A percentile compares a stretch with the other conserved stretches of the same genome.
phyloP scores from a whole-genome alignment of 1,284 basidiomycete species.

The Cutaneotrichosporon sp. region DNA sequence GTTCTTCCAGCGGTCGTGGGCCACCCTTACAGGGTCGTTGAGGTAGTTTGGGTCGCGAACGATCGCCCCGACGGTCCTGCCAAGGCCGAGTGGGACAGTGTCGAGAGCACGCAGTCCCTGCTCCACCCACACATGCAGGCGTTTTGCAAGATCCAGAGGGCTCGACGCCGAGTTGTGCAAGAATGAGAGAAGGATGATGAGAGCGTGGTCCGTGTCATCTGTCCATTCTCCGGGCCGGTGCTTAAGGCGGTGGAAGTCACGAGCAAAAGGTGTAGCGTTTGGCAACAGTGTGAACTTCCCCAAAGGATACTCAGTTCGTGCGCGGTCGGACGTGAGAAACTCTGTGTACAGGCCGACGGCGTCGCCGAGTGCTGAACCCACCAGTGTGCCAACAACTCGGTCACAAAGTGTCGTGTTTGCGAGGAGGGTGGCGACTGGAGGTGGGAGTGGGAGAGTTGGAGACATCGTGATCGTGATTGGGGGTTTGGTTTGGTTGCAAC shows the following conservation, averaged over 20 bases:
- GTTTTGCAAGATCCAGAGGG: slow-evolving; percentile 4
- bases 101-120: slow-evolving; percentile 15
- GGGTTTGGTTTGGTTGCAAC: too few species aligned
- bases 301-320: slow-evolving; percentile 1
- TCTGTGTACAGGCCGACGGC: slow-evolving; percentile 19
- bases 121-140: slow-evolving; percentile 11
- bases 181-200: slow-evolving; percentile 13
- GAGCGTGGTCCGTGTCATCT: slow-evolving; percentile 20
- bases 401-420: slow-evolving; percentile 6
- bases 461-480: background rate
- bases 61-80: slow-evolving; percentile 11
- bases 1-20: slow-evolving; percentile 6
- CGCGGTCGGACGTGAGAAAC: slow-evolving; percentile 7
- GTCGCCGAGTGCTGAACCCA: slow-evolving; percentile 16
- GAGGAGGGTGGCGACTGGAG: background rate
- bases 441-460: too few species aligned
- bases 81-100: slow-evolving; percentile 13
- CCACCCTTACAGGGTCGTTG: background rate
- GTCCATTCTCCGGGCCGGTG: slow-evolving; percentile 16
- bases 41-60: slow-evolving; percentile 6
- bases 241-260: slow-evolving; percentile 16
- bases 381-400: slow-evolving; percentile 9
- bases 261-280: slow-evolving; percentile 10
- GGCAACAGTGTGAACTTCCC: slow-evolving; percentile 7
- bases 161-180: slow-evolving; percentile 7